Percentiles rank a stretch among this genome's conserved stretches.
Evolutionary conservation across 2,329 filamentous ascomycete species (phyloP).

Genomic region (Neoarthrinium moseri): DNA sequence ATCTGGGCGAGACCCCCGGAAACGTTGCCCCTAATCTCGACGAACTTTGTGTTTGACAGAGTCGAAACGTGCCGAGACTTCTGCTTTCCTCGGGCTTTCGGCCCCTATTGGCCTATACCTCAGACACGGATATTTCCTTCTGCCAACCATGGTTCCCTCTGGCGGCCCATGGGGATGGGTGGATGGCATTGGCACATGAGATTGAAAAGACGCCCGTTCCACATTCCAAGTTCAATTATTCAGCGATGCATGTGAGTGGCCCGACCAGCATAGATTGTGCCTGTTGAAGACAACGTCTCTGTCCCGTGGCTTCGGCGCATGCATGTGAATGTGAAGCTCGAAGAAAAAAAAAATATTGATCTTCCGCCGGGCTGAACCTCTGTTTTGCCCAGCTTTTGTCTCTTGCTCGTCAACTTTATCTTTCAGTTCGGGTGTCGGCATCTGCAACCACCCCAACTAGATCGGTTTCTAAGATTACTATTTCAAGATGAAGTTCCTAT

Average conservation of each 20-base stretch:
- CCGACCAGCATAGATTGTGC: neutral
- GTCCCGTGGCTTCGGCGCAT: neutral
- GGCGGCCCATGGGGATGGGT: neutral
- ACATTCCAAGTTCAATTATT: neutral
- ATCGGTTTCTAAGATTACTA: conserved; percentile 1
- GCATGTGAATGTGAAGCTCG: conserved; percentile 2
- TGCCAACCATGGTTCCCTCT: neutral
- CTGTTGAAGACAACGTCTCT: too few species aligned
- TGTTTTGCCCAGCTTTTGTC: neutral
- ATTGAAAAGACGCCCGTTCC: conserved; percentile 2
- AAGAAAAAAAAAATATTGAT: neutral
- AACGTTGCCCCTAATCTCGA: conserved; percentile 1
- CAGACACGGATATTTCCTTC: conserved; percentile 6
- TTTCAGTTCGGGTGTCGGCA: conserved; percentile 9
- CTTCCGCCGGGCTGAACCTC: neutral
- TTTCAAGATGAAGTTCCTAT: conserved; percentile 53
- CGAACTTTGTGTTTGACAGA: neutral
- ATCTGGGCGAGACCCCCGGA: neutral
- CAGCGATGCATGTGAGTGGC: neutral
- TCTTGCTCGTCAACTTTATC: neutral
- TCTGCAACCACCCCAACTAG: conserved; percentile 1
- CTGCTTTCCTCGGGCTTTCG: neutral
- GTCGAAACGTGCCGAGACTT: neutral
- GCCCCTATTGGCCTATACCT: conserved; percentile 1
- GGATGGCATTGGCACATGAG: neutral